Evolutionary conservation across 305 asterid species (phyloP).

Genomic region (Stenogyne calaminthoides): DNA sequence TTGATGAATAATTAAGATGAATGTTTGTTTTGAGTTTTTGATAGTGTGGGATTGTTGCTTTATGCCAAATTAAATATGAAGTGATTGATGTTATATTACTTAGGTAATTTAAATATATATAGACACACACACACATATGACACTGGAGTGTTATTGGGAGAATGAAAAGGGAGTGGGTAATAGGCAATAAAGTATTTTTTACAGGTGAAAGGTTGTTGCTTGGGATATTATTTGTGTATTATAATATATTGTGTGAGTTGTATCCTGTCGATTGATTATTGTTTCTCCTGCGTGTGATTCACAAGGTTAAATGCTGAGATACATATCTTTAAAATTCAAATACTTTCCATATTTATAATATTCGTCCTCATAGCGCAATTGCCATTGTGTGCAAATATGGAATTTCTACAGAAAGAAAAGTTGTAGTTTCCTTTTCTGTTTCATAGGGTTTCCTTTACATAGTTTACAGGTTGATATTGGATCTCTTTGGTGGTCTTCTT

Average conservation of each 20-base stretch:
- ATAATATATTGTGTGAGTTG: neutral
- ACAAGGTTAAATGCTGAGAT: conserved; percentile 14
- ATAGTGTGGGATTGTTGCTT: too few relatives aligned
- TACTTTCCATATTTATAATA: too few relatives aligned
- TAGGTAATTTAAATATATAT: too few relatives aligned
- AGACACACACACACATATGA: too few relatives aligned
- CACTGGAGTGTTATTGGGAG: too few relatives aligned
- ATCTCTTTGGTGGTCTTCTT: neutral
- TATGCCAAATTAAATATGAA: too few relatives aligned
- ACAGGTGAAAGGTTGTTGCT: conserved; percentile 12
- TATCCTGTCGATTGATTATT: conserved; percentile 21
- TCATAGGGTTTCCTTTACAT: neutral
- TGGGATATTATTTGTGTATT: conserved; percentile 13
- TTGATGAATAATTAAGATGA: too few relatives aligned
- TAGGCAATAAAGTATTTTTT: too few relatives aligned
- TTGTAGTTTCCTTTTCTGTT: neutral
- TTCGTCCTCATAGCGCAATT: neutral
- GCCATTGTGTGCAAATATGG: neutral
- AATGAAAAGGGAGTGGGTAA: too few relatives aligned
- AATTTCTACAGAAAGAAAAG: neutral
- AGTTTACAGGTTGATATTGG: neutral
- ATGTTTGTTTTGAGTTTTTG: too few relatives aligned
- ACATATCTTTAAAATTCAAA: neutral
- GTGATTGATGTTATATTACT: too few relatives aligned
- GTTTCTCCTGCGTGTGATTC: conserved; percentile 5